These are phyloP conservation scores for Eucalyptus virginea DNA, from an alignment of 345 rosid genomes.

Conservation along the genomic window DNA sequence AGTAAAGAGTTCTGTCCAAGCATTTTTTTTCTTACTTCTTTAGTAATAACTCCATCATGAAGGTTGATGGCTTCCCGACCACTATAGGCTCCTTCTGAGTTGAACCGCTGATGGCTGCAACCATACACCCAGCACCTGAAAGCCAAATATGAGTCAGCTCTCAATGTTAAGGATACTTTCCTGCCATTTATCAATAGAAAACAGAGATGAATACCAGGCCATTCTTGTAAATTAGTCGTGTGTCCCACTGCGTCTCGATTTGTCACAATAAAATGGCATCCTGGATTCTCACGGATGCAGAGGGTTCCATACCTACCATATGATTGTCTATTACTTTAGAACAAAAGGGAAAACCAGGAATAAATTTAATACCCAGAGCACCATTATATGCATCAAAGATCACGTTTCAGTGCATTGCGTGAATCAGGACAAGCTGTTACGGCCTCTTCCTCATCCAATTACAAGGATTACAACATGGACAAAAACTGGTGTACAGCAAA, in stretches of 20 bases:
- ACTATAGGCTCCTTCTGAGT: slow-evolving; percentile 73
- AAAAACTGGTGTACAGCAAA: background rate
- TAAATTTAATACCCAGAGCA: background rate
- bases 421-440: background rate
- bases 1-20: background rate
- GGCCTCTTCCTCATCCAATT: background rate
- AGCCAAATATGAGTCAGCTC: background rate
- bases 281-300: slow-evolving; percentile 92
- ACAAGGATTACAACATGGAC: background rate
- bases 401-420: background rate
- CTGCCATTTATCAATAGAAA: background rate
- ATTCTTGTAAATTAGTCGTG: slow-evolving; percentile 81
- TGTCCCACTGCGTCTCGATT: slow-evolving; percentile 87
- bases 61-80: slow-evolving; percentile 90
- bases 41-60: slow-evolving; percentile 81
- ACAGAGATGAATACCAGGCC: slow-evolving; percentile 56
- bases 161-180: background rate
- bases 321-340: background rate
- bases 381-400: background rate
- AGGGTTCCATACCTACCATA: slow-evolving; percentile 72
- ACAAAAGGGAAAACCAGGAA: background rate
- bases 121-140: slow-evolving; percentile 96
- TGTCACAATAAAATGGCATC: slow-evolving; percentile 85
- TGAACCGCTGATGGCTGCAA: slow-evolving; percentile 69
- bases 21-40: slow-evolving; percentile 46